These are phyloP conservation scores for Metschnikowia aberdeeniae DNA, from an alignment of 805 yeast species.

Conservation along the genomic window DNA sequence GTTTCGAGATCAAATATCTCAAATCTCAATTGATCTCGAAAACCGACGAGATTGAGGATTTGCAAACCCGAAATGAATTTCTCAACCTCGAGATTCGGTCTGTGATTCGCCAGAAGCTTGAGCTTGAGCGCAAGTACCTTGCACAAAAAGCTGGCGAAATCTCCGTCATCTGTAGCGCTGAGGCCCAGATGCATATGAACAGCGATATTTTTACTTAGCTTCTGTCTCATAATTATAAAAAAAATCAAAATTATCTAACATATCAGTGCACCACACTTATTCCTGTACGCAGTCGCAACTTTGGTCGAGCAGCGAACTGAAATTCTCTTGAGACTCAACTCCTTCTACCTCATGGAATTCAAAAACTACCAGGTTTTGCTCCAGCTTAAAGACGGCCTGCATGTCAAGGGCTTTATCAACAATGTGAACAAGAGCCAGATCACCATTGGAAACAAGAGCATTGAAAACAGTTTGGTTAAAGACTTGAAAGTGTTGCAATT, in stretches of 20 bases:
- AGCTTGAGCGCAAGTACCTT: conserved; percentile 6
- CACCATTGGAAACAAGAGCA: conserved; percentile 23
- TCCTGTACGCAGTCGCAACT: not conserved
- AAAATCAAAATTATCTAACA: not conserved
- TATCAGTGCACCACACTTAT: not conserved
- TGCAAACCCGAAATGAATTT: conserved; percentile 18
- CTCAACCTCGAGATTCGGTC: conserved; percentile 8
- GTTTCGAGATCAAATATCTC: conserved; percentile 35
- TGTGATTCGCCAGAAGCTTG: conserved; percentile 4
- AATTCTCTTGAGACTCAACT: conserved; percentile 2
- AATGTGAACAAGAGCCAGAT: conserved; percentile 29
- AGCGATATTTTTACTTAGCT: not conserved
- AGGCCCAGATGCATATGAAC: conserved; percentile 2
- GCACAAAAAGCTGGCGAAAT: conserved; percentile 7
- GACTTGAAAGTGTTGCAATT: conserved; percentile 56
- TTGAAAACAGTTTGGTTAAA: conserved; percentile 37
- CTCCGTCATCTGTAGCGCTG: conserved; percentile 3
- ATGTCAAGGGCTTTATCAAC: conserved; percentile 30
- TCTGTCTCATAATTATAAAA: not conserved
- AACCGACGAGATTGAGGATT: conserved; percentile 20
- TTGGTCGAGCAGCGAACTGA: conserved; percentile 4
- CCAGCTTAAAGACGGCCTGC: conserved; percentile 35
- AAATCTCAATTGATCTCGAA: conserved; percentile 20
- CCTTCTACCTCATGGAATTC: conserved; percentile 25
- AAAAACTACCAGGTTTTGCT: conserved; percentile 39